A percentile compares a stretch with the other conserved stretches of the same genome.
These are phyloP conservation scores for Cephaloascus fragrans DNA, from an alignment of 805 yeast species.

Conservation along the genomic window DNA sequence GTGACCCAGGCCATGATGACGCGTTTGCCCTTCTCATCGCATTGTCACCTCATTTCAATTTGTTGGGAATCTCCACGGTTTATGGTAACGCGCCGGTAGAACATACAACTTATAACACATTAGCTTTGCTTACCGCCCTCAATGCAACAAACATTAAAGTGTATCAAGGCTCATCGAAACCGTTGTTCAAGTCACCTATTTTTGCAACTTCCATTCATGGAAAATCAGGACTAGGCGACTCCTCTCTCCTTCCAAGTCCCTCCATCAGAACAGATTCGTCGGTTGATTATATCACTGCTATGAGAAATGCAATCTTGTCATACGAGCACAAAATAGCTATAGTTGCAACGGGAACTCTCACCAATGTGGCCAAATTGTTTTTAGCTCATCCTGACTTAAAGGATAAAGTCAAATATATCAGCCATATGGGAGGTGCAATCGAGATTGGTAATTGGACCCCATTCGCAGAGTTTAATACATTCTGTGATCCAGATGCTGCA, in stretches of 20 bases:
- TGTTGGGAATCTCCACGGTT: slow-evolving; percentile 66
- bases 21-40: slow-evolving; percentile 65
- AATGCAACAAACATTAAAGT: slow-evolving; percentile 45
- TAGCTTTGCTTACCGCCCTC: slow-evolving; percentile 56
- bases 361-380: slow-evolving; percentile 57
- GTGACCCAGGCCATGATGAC: slow-evolving; percentile 92
- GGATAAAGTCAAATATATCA: slow-evolving; percentile 37
- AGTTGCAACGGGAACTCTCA: slow-evolving; percentile 71
- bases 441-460: slow-evolving; percentile 40
- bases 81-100: slow-evolving; percentile 62
- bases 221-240: slow-evolving; percentile 69
- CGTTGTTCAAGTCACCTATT: slow-evolving; percentile 39
- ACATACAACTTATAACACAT: slow-evolving; percentile 60
- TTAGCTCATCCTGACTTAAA: slow-evolving; percentile 43
- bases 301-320: slow-evolving; percentile 27
- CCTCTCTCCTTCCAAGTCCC: slow-evolving; percentile 46
- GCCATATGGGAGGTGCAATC: slow-evolving; percentile 73
- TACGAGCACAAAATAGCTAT: slow-evolving; percentile 43
- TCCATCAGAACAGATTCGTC: slow-evolving; percentile 13
- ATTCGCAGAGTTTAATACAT: slow-evolving; percentile 67
- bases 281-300: slow-evolving; percentile 21
- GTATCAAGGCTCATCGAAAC: slow-evolving; percentile 53
- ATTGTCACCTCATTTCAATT: slow-evolving; percentile 43
- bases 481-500: slow-evolving; percentile 73
- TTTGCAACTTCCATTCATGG: slow-evolving; percentile 68